Percentiles rank a stretch among this genome's conserved stretches.
phyloP scores from a whole-genome alignment of 352 stramenopile species.

The Phytophthora pini region DNA sequence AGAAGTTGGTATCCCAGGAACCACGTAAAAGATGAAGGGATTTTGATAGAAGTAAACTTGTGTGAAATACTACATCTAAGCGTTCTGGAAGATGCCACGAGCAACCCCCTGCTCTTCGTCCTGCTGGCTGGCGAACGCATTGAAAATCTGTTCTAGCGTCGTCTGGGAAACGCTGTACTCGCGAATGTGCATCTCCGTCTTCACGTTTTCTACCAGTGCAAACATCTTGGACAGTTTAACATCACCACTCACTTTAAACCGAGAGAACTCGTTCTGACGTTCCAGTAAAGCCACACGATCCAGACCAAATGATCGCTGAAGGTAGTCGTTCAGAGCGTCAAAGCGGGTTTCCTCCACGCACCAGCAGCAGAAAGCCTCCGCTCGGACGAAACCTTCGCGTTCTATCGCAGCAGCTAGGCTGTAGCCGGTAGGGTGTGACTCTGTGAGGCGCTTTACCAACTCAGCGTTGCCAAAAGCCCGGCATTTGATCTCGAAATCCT shows the following conservation, averaged over 20 bases:
- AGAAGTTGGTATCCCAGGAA: too few relatives aligned
- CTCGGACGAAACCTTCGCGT: slow-evolving; percentile 46
- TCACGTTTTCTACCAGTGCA: slow-evolving; percentile 57
- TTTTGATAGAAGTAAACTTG: too few relatives aligned
- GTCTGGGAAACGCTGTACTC: slow-evolving; percentile 88
- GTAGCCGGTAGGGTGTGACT: slow-evolving; percentile 63
- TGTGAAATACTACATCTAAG: slow-evolving; percentile 3
- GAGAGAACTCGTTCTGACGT: slow-evolving; percentile 58
- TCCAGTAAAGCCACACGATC: slow-evolving; percentile 39
- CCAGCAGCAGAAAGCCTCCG: slow-evolving; percentile 57
- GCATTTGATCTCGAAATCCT: slow-evolving; percentile 37
- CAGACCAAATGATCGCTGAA: slow-evolving; percentile 33
- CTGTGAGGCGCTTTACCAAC: slow-evolving; percentile 39
- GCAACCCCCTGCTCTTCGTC: slow-evolving; percentile 34
- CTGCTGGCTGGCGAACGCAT: slow-evolving; percentile 57
- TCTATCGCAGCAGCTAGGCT: slow-evolving; percentile 51
- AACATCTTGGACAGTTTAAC: slow-evolving; percentile 77
- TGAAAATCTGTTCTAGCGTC: slow-evolving; percentile 91
- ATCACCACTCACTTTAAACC: slow-evolving; percentile 60
- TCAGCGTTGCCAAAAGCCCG: slow-evolving; percentile 42
- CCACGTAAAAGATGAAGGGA: too few relatives aligned
- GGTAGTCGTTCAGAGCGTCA: slow-evolving; percentile 32
- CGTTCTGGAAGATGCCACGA: slow-evolving; percentile 19
- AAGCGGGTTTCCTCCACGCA: slow-evolving; percentile 61
- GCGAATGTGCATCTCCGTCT: slow-evolving; percentile 56